Conservation (phyloP, 345 rosid genomes). For the Aethionema arabicum region DNA sequence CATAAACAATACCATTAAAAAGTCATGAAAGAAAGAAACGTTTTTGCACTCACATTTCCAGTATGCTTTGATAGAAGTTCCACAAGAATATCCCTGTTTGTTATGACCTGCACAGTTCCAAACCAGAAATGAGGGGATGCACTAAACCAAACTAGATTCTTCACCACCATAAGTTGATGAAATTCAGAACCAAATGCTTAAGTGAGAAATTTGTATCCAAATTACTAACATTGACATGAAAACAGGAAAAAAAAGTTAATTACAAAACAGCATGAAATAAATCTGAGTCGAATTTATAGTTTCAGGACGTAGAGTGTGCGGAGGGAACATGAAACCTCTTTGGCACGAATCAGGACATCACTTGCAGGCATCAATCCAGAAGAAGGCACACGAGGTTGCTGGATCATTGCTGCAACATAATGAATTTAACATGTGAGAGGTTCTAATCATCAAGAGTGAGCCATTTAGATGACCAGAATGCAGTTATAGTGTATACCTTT, state of each 20-base stretch:
- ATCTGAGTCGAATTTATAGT: neutral
- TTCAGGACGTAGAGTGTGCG: neutral
- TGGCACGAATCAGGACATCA: slow-evolving; percentile 80
- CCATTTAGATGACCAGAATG: neutral
- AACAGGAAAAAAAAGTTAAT: neutral
- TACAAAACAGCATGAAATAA: neutral
- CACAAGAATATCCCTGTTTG: slow-evolving; percentile 64
- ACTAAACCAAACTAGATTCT: slow-evolving; percentile 1
- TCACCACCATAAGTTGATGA: neutral
- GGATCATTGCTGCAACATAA: slow-evolving; percentile 68
- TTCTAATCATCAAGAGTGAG: slow-evolving; percentile 1
- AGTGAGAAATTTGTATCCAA: neutral
- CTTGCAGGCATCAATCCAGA: slow-evolving; percentile 86
- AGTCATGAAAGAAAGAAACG: slow-evolving; percentile 15
- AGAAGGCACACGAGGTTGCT: slow-evolving; percentile 83
- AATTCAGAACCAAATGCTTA: slow-evolving; percentile 7
- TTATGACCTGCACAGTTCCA: slow-evolving; percentile 57
- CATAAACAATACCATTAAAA: neutral
- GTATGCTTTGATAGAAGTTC: slow-evolving; percentile 86
- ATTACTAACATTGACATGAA: neutral
- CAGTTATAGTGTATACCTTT: slow-evolving; percentile 48
- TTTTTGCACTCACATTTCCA: slow-evolving; percentile 57
- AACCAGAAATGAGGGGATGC: slow-evolving; percentile 10
- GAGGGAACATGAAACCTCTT: slow-evolving; percentile 57
- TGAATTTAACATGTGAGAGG: slow-evolving; percentile 19